A percentile compares a stretch with the other conserved stretches of the same genome.
Evolutionary conservation across 2,329 filamentous ascomycete genomes (phyloP).

Genomic region (Exserohilum turcica): DNA sequence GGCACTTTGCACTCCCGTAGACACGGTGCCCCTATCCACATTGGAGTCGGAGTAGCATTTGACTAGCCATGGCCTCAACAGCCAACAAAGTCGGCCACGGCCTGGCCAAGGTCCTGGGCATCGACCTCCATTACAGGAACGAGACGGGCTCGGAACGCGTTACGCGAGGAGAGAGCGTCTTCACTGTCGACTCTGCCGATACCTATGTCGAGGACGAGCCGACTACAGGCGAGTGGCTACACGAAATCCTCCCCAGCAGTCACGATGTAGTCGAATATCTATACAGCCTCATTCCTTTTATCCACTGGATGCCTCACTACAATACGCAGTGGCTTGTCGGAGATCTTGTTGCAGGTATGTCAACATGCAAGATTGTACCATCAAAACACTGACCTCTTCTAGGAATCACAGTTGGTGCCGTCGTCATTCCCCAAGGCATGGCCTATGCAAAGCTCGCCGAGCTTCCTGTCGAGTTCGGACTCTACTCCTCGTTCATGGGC

Average conservation of each 20-base stretch:
- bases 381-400: conserved; percentile 13
- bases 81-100: conserved; percentile 68
- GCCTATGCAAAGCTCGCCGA: conserved; percentile 86
- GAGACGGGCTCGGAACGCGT: conserved; percentile 64
- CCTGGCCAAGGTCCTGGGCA: conserved; percentile 79
- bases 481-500: conserved; percentile 97
- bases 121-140: conserved; percentile 76
- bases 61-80: conserved; percentile 34
- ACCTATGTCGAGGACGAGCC: conserved; percentile 84
- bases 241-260: conserved; percentile 64
- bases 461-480: conserved; percentile 77
- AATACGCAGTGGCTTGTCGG: conserved; percentile 88
- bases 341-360: conserved; percentile 83
- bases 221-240: conserved; percentile 73
- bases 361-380: not conserved
- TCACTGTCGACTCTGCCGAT: conserved; percentile 73
- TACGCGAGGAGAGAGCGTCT: conserved; percentile 77
- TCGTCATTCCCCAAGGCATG: conserved; percentile 94
- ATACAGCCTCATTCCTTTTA: conserved; percentile 80
- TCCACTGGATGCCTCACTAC: conserved; percentile 86
- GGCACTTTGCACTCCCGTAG: conserved; percentile 21
- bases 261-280: conserved; percentile 65
- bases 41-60: not conserved
- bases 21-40: conserved; percentile 8
- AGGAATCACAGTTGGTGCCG: conserved; percentile 74